These are phyloP conservation scores for Tricharina praecox DNA, from an alignment of 495 filamentous ascomycete genomes.

Conservation along the genomic window DNA sequence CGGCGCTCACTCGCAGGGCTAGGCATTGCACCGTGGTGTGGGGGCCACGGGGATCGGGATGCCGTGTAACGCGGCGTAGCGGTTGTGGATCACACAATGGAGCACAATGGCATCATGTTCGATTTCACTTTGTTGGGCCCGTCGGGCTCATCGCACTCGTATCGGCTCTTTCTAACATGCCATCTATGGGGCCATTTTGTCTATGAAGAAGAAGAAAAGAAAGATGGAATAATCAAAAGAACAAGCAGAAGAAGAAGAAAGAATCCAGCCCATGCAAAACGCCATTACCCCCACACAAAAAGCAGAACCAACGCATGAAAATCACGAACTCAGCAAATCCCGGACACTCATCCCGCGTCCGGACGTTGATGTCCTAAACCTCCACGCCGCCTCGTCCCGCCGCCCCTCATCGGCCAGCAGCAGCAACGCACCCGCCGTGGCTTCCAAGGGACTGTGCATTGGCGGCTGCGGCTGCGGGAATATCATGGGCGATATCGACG, in stretches of 20 bases:
- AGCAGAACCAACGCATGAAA: not conserved
- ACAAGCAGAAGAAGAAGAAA: not conserved
- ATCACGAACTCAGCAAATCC: slow-evolving; percentile 54
- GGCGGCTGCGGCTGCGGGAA: slow-evolving; percentile 25
- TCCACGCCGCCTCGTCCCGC: slow-evolving; percentile 23
- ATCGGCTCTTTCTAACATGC: too few species aligned
- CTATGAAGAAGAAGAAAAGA: not conserved
- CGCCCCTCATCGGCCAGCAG: slow-evolving; percentile 61
- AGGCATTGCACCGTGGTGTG: too few species aligned
- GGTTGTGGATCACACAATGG: too few species aligned
- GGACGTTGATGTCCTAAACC: slow-evolving; percentile 7
- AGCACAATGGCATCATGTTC: too few species aligned
- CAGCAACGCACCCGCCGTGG: slow-evolving; percentile 63
- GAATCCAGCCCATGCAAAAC: not conserved
- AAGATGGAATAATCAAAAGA: not conserved
- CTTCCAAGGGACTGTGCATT: slow-evolving; percentile 40
- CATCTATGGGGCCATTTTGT: too few species aligned
- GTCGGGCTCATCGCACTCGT: too few species aligned
- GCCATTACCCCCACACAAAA: not conserved
- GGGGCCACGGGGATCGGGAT: too few species aligned
- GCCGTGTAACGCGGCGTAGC: too few species aligned
- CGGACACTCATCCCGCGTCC: slow-evolving; percentile 56
- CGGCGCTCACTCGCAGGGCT: too few species aligned
- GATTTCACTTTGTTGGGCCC: too few species aligned
- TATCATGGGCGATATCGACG: slow-evolving; percentile 32